A percentile compares a stretch with the other conserved stretches of the same genome.
Conservation (phyloP, 148 eudicot species). For the Cornus suecica region DNA sequence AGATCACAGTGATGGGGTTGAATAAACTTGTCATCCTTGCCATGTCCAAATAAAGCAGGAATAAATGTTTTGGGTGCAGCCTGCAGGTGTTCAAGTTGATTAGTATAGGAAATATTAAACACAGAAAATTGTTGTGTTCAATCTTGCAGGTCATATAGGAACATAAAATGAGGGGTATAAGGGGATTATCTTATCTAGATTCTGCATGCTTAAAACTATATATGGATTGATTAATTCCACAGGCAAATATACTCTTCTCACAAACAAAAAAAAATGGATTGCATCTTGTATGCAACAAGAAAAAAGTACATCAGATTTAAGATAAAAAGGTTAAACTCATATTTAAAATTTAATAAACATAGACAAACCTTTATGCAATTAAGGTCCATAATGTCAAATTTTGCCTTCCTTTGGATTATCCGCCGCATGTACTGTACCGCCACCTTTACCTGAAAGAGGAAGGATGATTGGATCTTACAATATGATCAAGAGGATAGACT, state of each 20-base stretch:
- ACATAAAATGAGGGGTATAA: background rate
- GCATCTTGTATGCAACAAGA: background rate
- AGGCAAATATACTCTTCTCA: background rate
- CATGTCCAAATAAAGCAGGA: slow-evolving; percentile 93
- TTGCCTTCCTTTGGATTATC: slow-evolving; percentile 76
- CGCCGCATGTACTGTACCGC: slow-evolving; percentile 87
- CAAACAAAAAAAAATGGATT: background rate
- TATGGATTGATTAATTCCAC: background rate
- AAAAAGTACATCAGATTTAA: background rate
- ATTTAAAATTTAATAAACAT: slow-evolving; percentile 8
- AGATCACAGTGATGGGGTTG: slow-evolving; percentile 75
- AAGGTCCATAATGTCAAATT: slow-evolving; percentile 86
- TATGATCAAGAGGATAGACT: background rate
- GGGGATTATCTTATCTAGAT: background rate
- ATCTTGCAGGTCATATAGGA: background rate
- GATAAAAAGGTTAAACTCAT: slow-evolving; percentile 11
- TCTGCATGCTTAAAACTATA: background rate
- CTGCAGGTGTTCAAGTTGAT: slow-evolving; percentile 35
- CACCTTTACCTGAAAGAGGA: slow-evolving; percentile 66
- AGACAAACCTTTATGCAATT: slow-evolving; percentile 58
- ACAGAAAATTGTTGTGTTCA: background rate
- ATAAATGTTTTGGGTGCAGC: slow-evolving; percentile 72
- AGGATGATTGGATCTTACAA: background rate
- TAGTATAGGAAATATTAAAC: background rate
- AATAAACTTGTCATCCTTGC: slow-evolving; percentile 77